phyloP scores from a whole-genome alignment of 225 moss, liverwort and hornwort genomes.

The Antitrichia curtipendula region DNA sequence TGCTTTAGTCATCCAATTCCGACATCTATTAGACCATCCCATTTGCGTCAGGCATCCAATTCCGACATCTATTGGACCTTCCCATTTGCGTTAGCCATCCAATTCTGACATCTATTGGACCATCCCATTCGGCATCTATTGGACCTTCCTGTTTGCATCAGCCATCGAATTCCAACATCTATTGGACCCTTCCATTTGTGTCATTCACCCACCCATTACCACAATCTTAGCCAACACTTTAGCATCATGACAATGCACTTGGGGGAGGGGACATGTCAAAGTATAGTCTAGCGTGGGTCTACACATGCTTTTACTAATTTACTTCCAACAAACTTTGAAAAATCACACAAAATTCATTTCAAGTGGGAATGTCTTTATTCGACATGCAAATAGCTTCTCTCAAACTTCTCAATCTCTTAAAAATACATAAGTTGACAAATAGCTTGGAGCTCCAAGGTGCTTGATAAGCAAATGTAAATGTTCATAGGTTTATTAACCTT shows the following conservation, averaged over 20 bases:
- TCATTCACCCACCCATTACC: not conserved
- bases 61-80: too few relatives aligned
- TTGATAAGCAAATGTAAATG: accelerated
- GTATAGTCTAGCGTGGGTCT: not conserved
- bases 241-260: not conserved
- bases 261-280: not conserved
- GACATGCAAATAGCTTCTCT: not conserved
- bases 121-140: not conserved
- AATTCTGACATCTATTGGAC: not conserved
- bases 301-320: not conserved
- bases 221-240: not conserved
- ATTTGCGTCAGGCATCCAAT: too few relatives aligned
- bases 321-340: not conserved
- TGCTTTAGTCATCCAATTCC: too few relatives aligned
- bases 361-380: not conserved
- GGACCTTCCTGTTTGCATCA: too few relatives aligned
- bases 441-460: too few relatives aligned
- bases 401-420: not conserved
- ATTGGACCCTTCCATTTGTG: not conserved
- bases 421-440: not conserved
- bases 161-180: not conserved
- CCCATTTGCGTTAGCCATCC: too few relatives aligned
- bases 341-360: not conserved
- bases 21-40: too few relatives aligned
- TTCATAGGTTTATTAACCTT: not conserved